A percentile compares a stretch with the other conserved stretches of the same genome.
phyloP scores from a whole-genome alignment of 768 basidiomycete genomes.

The Leucosporidium scottii region DNA sequence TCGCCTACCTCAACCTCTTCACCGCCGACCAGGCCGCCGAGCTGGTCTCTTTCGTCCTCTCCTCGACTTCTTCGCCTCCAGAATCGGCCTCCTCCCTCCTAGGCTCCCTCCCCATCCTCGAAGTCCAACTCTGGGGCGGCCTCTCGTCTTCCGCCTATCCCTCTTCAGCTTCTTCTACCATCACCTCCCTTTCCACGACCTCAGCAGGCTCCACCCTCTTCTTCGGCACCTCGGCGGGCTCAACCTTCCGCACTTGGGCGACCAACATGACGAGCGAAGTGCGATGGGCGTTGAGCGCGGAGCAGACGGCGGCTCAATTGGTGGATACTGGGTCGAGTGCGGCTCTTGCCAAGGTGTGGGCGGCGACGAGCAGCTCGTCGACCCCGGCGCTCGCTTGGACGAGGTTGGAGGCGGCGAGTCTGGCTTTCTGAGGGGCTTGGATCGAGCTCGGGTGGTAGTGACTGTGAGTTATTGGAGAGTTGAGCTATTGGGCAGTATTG shows the following conservation, averaged over 20 bases:
- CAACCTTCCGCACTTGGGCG: background rate
- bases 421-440: too few species aligned
- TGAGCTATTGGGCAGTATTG: too few species aligned
- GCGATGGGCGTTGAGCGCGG: background rate
- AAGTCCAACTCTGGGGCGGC: slow-evolving; percentile 19
- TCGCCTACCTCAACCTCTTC: slow-evolving; percentile 10
- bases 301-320: background rate
- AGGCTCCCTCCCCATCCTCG: slow-evolving; percentile 2
- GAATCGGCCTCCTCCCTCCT: background rate
- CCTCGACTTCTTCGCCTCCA: background rate
- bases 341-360: slow-evolving; percentile 13
- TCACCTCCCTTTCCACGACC: background rate
- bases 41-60: slow-evolving; percentile 10
- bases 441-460: too few species aligned
- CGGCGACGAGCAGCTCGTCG: background rate
- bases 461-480: too few species aligned
- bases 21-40: background rate
- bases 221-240: slow-evolving; percentile 6
- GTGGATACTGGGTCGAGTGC: background rate
- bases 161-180: background rate
- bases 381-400: background rate
- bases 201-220: background rate
- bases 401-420: background rate
- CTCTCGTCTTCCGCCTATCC: background rate
- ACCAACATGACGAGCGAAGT: background rate